phyloP scores from a whole-genome alignment of 2,329 filamentous ascomycete genomes.

The Xylaria sp. region DNA sequence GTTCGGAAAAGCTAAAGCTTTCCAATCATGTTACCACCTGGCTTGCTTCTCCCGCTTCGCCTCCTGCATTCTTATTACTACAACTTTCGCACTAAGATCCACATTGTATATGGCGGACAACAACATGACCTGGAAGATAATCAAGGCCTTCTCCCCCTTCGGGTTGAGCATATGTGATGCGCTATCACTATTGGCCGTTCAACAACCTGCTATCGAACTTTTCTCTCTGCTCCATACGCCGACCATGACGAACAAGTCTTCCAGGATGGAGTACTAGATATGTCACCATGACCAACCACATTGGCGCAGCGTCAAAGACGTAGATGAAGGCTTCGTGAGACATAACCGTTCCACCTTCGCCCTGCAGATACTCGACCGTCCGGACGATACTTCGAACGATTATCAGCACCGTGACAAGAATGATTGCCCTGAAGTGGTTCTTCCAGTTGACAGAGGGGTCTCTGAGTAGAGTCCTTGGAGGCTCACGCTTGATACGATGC shows the following conservation, averaged over 20 bases:
- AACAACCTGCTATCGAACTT: constrained; percentile 2
- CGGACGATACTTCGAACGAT: constrained; percentile 59
- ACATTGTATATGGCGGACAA: too few species aligned
- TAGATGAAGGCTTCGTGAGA: constrained; percentile 57
- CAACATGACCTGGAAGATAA: not conserved
- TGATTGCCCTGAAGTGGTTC: constrained; percentile 48
- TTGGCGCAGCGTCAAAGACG: constrained; percentile 57
- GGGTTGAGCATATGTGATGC: not conserved
- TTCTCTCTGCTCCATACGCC: not conserved
- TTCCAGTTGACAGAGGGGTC: constrained; percentile 29
- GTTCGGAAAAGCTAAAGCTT: too few species aligned
- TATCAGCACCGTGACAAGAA: constrained; percentile 54
- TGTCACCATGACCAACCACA: constrained; percentile 55
- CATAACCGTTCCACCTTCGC: constrained; percentile 55
- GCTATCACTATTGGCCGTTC: not conserved
- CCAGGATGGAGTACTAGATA: constrained; percentile 42
- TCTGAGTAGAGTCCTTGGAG: constrained; percentile 1
- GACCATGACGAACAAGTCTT: constrained; percentile 14
- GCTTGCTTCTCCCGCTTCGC: too few species aligned
- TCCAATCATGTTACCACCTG: too few species aligned
- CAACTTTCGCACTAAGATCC: too few species aligned
- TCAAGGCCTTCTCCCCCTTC: not conserved
- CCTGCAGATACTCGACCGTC: constrained; percentile 60
- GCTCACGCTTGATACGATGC: constrained; percentile 36
- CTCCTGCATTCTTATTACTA: too few species aligned